phyloP scores from a whole-genome alignment of 2,329 filamentous ascomycete species.

The Fusarium sp. region DNA sequence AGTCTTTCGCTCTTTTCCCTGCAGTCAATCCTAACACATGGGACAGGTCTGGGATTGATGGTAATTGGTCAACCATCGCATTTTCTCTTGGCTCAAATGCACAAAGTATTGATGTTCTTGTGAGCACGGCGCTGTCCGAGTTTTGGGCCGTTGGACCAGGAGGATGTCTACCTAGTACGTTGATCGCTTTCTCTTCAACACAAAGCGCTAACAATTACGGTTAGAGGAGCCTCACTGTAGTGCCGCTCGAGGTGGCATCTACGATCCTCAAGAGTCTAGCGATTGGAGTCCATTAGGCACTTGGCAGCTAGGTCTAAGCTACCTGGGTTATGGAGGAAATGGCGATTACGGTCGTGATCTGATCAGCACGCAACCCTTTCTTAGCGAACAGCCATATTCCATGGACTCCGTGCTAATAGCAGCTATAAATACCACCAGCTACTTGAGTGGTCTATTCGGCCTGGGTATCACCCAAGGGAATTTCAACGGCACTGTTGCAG shows the following conservation, averaged over 20 bases:
- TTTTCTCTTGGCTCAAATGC: conserved; percentile 63
- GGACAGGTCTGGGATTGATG: conserved; percentile 74
- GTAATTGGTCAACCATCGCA: conserved; percentile 79
- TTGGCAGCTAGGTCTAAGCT: conserved; percentile 72
- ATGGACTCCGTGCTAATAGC: conserved; percentile 65
- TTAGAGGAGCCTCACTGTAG: conserved; percentile 67
- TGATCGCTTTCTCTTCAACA: not conserved
- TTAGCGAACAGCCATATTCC: conserved; percentile 56
- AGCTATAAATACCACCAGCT: conserved; percentile 69
- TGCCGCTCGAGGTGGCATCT: conserved; percentile 71
- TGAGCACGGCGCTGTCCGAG: conserved; percentile 79
- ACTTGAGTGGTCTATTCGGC: conserved; percentile 69
- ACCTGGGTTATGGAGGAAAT: conserved; percentile 72
- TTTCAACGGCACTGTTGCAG: conserved; percentile 65
- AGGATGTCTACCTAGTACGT: conserved; percentile 68
- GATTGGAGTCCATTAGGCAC: conserved; percentile 72
- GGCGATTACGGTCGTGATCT: conserved; percentile 74
- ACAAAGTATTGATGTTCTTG: conserved; percentile 58
- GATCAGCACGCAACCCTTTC: conserved; percentile 59
- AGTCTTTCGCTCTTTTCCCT: conserved; percentile 1
- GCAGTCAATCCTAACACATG: conserved; percentile 23
- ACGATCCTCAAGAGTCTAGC: conserved; percentile 66
- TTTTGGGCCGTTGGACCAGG: conserved; percentile 76
- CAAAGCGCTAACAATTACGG: conserved; percentile 39
- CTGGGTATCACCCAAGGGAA: conserved; percentile 69